Conservation (phyloP, 1,139 yeast genomes). For the Debaryomyces singareniensis region DNA sequence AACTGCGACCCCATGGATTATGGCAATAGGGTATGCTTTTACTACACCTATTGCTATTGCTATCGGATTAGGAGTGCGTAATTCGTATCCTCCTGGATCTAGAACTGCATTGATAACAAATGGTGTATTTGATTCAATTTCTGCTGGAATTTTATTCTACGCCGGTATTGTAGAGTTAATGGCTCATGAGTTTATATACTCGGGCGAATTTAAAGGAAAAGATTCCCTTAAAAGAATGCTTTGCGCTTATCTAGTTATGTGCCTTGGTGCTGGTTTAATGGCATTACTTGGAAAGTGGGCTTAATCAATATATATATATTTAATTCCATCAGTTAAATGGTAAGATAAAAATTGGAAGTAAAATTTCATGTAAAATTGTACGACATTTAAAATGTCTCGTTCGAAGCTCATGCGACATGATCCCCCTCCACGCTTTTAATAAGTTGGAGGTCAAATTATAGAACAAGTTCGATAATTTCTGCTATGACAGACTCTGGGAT, state of each 20-base stretch:
- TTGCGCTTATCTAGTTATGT: conserved; percentile 20
- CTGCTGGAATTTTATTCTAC: conserved; percentile 35
- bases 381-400: background rate
- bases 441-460: too few relatives aligned
- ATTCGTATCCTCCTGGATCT: conserved; percentile 28
- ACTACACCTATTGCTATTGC: conserved; percentile 34
- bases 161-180: conserved; percentile 34
- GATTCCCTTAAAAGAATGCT: conserved; percentile 13
- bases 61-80: conserved; percentile 30
- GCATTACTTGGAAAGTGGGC: conserved; percentile 42
- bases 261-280: conserved; percentile 33
- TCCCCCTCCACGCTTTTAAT: too few relatives aligned
- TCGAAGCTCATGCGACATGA: too few relatives aligned
- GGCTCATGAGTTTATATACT: conserved; percentile 33
- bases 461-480: too few relatives aligned
- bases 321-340: too few relatives aligned
- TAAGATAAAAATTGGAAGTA: too few relatives aligned
- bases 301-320: too few relatives aligned
- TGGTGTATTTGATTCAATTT: conserved; percentile 31
- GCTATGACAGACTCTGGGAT: conserved; percentile 1
- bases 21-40: conserved; percentile 24
- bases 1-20: conserved; percentile 27
- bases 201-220: conserved; percentile 19
- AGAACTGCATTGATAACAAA: conserved; percentile 26
- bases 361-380: background rate